These are phyloP conservation scores for Candida incommunis DNA, from an alignment of 805 yeast genomes.

Conservation along the genomic window DNA sequence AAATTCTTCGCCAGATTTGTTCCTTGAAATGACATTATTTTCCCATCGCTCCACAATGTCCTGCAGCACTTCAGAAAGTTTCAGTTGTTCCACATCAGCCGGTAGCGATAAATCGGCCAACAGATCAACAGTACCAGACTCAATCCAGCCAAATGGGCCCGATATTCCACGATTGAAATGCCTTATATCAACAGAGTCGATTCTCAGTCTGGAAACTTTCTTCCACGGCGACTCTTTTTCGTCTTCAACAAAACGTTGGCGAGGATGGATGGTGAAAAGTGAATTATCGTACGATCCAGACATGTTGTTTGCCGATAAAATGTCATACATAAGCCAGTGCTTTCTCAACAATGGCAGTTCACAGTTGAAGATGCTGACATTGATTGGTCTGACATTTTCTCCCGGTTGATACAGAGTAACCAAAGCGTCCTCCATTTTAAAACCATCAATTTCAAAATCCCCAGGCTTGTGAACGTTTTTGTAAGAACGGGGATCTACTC, in stretches of 20 bases:
- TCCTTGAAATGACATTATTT: conserved; percentile 13
- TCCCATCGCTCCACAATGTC: conserved; percentile 29
- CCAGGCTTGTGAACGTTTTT: conserved; percentile 62
- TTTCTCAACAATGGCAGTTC: conserved; percentile 68
- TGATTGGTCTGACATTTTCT: conserved; percentile 62
- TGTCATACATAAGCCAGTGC: conserved; percentile 87
- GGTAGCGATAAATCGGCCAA: conserved; percentile 83
- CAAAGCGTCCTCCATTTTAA: conserved; percentile 71
- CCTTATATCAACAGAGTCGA: conserved; percentile 75
- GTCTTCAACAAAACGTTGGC: conserved; percentile 31
- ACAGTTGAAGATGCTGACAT: conserved; percentile 77
- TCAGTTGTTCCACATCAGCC: conserved; percentile 38
- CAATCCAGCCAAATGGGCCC: conserved; percentile 98
- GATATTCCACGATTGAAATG: conserved; percentile 74
- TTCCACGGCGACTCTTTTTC: conserved; percentile 31
- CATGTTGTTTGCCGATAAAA: conserved; percentile 67
- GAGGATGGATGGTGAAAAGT: conserved; percentile 76
- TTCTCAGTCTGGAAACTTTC: conserved; percentile 61
- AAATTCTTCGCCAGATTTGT: conserved; percentile 11
- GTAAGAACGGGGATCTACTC: conserved; percentile 73
- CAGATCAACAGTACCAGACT: conserved; percentile 84
- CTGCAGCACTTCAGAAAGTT: conserved; percentile 21
- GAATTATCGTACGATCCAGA: conserved; percentile 92
- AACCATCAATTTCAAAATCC: conserved; percentile 51
- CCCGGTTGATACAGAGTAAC: conserved; percentile 71